These are phyloP conservation scores for Pseudogymnoascus sp. DNA, from an alignment of 2,329 filamentous ascomycete genomes.

Conservation along the genomic window DNA sequence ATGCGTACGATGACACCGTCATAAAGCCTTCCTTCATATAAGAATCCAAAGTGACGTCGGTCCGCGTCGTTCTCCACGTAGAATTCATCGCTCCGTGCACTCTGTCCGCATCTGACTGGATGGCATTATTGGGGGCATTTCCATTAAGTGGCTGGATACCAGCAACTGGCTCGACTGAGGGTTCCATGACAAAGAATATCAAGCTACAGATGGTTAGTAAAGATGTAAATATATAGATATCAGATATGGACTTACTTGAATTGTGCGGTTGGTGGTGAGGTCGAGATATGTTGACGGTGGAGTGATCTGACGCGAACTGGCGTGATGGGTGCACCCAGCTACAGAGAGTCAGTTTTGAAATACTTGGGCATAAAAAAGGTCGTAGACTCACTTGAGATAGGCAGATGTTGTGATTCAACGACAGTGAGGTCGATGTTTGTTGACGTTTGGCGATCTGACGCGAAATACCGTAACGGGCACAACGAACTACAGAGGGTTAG, in stretches of 20 bases:
- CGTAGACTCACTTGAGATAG: background rate
- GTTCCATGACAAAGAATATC: background rate
- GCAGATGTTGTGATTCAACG: background rate
- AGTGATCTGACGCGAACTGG: background rate
- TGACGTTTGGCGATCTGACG: background rate
- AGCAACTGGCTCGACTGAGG: background rate
- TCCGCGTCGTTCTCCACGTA: background rate
- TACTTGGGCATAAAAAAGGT: background rate
- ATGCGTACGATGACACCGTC: no score
- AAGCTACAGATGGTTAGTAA: background rate
- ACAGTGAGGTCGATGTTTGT: background rate
- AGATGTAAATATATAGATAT: background rate
- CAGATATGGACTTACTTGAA: background rate
- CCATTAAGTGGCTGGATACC: background rate
- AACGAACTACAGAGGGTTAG: background rate
- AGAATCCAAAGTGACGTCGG: no score
- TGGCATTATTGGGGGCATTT: background rate
- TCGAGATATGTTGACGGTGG: background rate
- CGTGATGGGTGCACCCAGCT: background rate
- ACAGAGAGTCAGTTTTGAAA: background rate
- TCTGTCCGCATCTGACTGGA: background rate
- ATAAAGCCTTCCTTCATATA: no score
- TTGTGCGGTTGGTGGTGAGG: background rate
- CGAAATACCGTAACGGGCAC: background rate
- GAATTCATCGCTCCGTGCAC: background rate